Conservation (phyloP, 1,284 basidiomycete species). For the Erythrobasidium hasegawianum region DNA sequence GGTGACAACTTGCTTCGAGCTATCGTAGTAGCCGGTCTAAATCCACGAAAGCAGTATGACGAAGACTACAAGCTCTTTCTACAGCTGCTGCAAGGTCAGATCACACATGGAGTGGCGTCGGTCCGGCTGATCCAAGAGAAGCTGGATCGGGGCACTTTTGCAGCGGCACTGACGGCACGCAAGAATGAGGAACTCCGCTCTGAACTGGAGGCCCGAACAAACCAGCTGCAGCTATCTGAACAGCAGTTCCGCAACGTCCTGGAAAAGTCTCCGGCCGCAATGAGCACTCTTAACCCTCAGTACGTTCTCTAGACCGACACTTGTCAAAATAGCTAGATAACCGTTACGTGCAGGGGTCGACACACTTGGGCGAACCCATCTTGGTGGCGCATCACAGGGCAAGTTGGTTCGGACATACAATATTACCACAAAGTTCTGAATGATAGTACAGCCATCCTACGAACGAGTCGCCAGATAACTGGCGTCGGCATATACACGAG, state of each 20-base stretch:
- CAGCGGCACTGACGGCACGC: constrained; percentile 37
- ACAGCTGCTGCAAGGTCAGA: constrained; percentile 36
- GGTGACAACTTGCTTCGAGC: constrained; percentile 38
- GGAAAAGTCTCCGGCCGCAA: constrained; percentile 38
- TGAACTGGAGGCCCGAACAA: constrained; percentile 36
- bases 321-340: background rate
- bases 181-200: constrained; percentile 41
- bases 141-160: constrained; percentile 35
- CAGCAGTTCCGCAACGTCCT: constrained; percentile 38
- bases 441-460: background rate
- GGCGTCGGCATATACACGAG: background rate
- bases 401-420: background rate
- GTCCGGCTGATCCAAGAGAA: constrained; percentile 40
- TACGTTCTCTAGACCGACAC: background rate
- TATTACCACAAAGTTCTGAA: too few species aligned
- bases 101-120: constrained; percentile 37
- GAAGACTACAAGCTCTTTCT: constrained; percentile 39
- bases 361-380: constrained; percentile 8
- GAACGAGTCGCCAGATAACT: background rate
- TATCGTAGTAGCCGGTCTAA: constrained; percentile 39
- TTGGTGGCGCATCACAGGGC: constrained; percentile 5
- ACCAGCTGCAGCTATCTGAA: constrained; percentile 38
- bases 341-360: background rate
- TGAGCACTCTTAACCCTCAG: constrained; percentile 35
- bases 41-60: constrained; percentile 36